Conservation (phyloP, 1,284 basidiomycete species). For the Puccinia coronata region DNA sequence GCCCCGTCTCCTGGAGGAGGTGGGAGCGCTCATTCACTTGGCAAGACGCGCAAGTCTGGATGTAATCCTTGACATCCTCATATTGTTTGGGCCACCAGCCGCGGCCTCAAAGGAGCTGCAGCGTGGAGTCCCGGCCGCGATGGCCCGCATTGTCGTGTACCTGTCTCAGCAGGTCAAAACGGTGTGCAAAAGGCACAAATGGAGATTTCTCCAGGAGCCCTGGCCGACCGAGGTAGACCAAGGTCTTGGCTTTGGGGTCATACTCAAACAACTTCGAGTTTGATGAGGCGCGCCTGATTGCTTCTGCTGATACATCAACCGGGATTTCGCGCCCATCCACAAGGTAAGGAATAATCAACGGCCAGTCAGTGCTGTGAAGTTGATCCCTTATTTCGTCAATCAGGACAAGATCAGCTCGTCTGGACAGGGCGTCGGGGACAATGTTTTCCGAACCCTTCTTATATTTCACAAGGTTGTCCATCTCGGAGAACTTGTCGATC, state of each 20-base stretch:
- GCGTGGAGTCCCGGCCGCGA: too few species aligned
- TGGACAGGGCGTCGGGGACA: slow-evolving; percentile 1
- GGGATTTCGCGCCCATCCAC: background rate
- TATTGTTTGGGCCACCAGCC: too few species aligned
- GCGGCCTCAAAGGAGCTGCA: too few species aligned
- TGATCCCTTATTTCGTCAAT: background rate
- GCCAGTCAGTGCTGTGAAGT: background rate
- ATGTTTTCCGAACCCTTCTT: too few species aligned
- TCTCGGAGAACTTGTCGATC: slow-evolving; percentile 1
- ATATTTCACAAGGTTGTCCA: background rate
- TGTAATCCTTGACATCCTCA: too few species aligned
- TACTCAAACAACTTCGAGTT: background rate
- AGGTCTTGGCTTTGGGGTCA: background rate
- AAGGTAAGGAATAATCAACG: background rate
- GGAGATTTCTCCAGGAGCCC: too few species aligned
- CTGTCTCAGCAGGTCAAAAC: too few species aligned
- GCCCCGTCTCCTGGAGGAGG: background rate
- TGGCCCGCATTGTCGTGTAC: too few species aligned
- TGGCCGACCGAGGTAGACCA: background rate
- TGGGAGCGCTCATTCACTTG: background rate
- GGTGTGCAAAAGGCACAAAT: too few species aligned
- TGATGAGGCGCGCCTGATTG: background rate
- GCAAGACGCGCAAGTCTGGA: too few species aligned
- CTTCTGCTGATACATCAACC: background rate
- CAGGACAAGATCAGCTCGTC: background rate